These are phyloP conservation scores for Mycena leptocephala DNA, from an alignment of 768 basidiomycete genomes.

Conservation along the genomic window DNA sequence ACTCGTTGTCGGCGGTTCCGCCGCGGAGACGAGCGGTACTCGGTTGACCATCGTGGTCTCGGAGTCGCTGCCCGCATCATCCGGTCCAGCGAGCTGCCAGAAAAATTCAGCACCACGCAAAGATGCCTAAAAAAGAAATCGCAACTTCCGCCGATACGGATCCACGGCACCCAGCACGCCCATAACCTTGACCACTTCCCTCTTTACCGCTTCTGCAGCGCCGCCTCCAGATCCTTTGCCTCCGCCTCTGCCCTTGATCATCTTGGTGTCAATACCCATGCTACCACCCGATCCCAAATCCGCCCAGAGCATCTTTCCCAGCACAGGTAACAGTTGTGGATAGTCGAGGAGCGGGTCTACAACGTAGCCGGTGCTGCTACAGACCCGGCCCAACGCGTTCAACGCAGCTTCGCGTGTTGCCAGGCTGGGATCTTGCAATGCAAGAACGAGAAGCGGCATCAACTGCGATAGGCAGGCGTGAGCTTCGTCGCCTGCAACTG, in stretches of 20 bases:
- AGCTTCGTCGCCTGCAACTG: constrained; percentile 95
- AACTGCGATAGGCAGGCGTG: constrained; percentile 87
- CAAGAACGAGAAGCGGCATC: constrained; percentile 91
- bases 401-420: constrained; percentile 95
- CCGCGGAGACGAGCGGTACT: constrained; percentile 77
- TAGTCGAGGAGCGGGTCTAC: constrained; percentile 93
- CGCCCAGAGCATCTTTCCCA: constrained; percentile 86
- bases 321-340: constrained; percentile 87
- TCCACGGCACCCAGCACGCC: constrained; percentile 97
- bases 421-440: constrained; percentile 89
- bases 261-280: no score
- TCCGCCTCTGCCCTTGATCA: no score
- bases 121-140: constrained; percentile 20
- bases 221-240: background rate
- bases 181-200: constrained; percentile 95
- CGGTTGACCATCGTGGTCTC: constrained; percentile 73
- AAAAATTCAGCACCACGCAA: no score
- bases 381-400: constrained; percentile 95
- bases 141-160: constrained; percentile 94
- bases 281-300: no score
- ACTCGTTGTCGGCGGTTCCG: no score
- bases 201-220: constrained; percentile 69
- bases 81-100: no score
- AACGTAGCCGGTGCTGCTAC: constrained; percentile 97
- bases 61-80: constrained; percentile 64